Evolutionary conservation across 2,329 filamentous ascomycete genomes (phyloP).

Genomic region (Aureobasidium mangrovei): DNA sequence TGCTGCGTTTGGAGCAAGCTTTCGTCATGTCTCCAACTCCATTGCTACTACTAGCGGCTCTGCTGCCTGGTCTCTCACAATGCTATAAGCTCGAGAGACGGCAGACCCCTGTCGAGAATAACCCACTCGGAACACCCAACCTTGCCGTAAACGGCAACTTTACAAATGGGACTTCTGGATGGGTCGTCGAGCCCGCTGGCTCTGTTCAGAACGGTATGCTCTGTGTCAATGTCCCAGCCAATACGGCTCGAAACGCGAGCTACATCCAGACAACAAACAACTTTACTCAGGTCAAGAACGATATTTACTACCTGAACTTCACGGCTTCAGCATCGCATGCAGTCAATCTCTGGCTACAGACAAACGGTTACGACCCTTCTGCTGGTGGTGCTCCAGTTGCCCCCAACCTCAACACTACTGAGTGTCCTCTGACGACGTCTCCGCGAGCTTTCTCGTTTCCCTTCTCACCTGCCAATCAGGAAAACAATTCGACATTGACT

Average conservation of each 20-base stretch:
- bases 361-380: constrained; percentile 6
- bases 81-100: neutral
- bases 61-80: neutral
- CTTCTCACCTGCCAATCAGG: constrained; percentile 15
- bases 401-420: constrained; percentile 14
- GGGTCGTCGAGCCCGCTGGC: neutral
- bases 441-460: constrained; percentile 1
- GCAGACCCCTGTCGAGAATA: constrained; percentile 5
- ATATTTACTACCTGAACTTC: constrained; percentile 15
- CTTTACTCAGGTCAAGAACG: constrained; percentile 15
- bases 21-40: too few species aligned
- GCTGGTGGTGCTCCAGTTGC: constrained; percentile 11
- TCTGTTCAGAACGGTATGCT: constrained; percentile 2
- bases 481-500: constrained; percentile 6
- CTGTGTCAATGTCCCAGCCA: constrained; percentile 13
- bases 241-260: constrained; percentile 8
- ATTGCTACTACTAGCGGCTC: neutral
- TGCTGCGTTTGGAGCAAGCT: too few species aligned
- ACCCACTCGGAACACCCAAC: constrained; percentile 10
- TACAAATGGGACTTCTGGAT: constrained; percentile 10
- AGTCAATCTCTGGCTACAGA: constrained; percentile 12
- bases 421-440: constrained; percentile 4
- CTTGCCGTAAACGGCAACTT: constrained; percentile 13
- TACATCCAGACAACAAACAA: constrained; percentile 11
- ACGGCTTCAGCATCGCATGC: constrained; percentile 11